Evolutionary conservation across 2,329 filamentous ascomycete genomes (phyloP).

Genomic region (Cladosporium sp.): DNA sequence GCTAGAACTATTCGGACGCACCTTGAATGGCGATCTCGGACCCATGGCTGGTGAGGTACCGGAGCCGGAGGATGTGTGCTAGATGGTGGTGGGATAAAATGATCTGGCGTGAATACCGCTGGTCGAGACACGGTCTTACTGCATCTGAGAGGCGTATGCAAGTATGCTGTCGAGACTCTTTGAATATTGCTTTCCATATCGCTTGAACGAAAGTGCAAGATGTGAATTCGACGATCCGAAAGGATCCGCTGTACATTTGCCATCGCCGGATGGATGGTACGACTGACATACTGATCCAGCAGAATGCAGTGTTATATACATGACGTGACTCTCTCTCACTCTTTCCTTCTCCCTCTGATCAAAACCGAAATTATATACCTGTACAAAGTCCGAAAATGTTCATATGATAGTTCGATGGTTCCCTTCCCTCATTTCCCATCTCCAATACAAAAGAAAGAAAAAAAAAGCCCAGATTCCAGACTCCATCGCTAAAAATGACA

Average conservation of each 20-base stretch:
- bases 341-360: not conserved
- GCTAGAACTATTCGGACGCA: constrained; percentile 76
- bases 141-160: not conserved
- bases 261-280: not conserved
- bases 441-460: not conserved
- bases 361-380: too few relatives aligned
- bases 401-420: too few relatives aligned
- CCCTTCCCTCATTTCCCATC: not conserved
- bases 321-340: too few relatives aligned
- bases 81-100: not conserved
- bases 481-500: not conserved
- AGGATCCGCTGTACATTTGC: not conserved
- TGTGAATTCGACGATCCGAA: not conserved
- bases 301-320: not conserved
- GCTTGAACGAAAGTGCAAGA: too few relatives aligned
- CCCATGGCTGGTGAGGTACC: constrained; percentile 52
- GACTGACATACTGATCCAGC: not conserved
- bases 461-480: not conserved
- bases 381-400: too few relatives aligned
- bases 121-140: too few relatives aligned
- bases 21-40: constrained; percentile 75
- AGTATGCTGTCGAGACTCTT: not conserved
- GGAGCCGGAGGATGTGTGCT: constrained; percentile 37
- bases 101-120: too few relatives aligned
- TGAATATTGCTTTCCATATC: not conserved